Evolutionary conservation across 2,329 filamentous ascomycete genomes (phyloP), one percentile per base, ranked within the genome.

Genomic region (Xylaria sp.): DNA sequence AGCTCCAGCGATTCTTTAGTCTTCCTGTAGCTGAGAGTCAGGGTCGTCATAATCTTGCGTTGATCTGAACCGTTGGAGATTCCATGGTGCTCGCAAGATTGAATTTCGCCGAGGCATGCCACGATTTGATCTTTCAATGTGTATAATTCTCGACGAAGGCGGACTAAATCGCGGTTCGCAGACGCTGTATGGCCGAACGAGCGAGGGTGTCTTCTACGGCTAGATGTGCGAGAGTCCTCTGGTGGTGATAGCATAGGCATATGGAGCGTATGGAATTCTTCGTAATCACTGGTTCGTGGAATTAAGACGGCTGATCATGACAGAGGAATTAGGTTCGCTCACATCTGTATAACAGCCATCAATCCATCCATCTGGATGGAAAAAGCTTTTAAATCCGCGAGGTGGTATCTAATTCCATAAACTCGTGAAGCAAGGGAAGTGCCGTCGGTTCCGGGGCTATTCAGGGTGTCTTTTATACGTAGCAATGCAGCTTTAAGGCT

Each of bases 111-210:
- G 3, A 75, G 47, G 19, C 68, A 75, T 9, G 68, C 60, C 12
- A 66, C 65, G 6, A 78, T 64, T 36, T 73, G 66, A 51, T 77
- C 74, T 67, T 72, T 74, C 34, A 78, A 64, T 1, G 30, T 30
- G 55, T 74, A 76, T 12, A 77, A 39, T 32, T 70, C 72, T 50
- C 64, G 64, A n/a, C 72, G 72, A 19, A 75, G 64, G 27, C 68
- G 69, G 9, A 61, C n/a, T 2, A 71, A 47, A 27, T 9, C 9
- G 24, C 58, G 64, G 27, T 36, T 67, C 14, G 45, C 56, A 14
- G 66, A 32, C 9, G 63, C 42, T 47, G 51, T 50, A 5, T 19
- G 27, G 19, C 45, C 27, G 47, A 9, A 14, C 7, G 34, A 12
- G 45, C 34, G 30, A 1, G 4, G 64, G 14, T 7, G 9, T 27